Evolutionary conservation across 768 basidiomycete species (phyloP).

Genomic region (Hydnum rufescens): DNA sequence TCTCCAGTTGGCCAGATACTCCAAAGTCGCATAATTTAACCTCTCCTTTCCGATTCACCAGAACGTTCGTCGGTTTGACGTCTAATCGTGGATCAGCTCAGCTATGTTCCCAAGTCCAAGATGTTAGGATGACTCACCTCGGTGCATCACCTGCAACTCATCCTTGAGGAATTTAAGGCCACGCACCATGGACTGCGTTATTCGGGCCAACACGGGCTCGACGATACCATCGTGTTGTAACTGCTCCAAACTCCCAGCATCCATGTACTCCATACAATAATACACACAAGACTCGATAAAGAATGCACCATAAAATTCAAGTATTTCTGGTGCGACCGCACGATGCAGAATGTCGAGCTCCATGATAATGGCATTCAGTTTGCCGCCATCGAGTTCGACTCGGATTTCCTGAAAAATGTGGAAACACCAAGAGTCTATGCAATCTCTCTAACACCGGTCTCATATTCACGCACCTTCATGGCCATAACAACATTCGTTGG

Average conservation of each 20-base stretch:
- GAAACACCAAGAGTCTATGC: too few species aligned
- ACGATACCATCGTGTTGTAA: conserved; percentile 35
- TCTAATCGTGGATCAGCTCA: conserved; percentile 23
- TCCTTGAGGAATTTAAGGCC: conserved; percentile 94
- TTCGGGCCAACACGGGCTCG: conserved; percentile 66
- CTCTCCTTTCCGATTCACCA: conserved; percentile 72
- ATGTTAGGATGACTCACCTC: conserved; percentile 23
- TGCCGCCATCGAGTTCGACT: conserved; percentile 81
- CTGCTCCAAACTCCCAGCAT: conserved; percentile 88
- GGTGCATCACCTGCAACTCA: conserved; percentile 69
- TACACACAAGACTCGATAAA: conserved; percentile 99
- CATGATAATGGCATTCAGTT: conserved; percentile 93
- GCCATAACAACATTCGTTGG: conserved; percentile 95
- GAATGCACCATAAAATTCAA: conserved; percentile 98
- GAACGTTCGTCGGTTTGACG: conserved; percentile 87
- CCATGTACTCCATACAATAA: conserved; percentile 99
- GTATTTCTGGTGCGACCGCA: conserved; percentile 74
- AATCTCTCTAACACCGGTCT: neutral
- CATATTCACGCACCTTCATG: conserved; percentile 58
- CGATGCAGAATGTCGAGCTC: conserved; percentile 96
- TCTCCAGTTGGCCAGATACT: conserved; percentile 95
- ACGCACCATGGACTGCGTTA: conserved; percentile 63
- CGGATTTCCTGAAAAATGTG: conserved; percentile 65
- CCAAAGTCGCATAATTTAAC: conserved; percentile 97
- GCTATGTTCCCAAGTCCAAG: neutral